phyloP scores from a whole-genome alignment of 352 stramenopile species.

The Phytopythium boreale region DNA sequence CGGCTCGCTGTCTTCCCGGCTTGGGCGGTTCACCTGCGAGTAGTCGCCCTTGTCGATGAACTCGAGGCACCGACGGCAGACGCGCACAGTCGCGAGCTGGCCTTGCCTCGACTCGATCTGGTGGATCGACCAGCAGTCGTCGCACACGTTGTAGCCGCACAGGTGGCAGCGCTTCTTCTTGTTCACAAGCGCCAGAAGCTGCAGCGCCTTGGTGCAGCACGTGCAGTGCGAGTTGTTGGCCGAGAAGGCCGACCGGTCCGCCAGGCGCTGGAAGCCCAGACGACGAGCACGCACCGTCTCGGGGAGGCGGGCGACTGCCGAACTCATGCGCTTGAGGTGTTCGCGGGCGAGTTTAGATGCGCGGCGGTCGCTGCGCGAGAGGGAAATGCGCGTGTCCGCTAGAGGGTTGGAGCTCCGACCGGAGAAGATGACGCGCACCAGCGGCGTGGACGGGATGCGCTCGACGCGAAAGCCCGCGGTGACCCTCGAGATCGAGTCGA shows the following conservation, averaged over 20 bases:
- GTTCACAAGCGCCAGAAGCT: conserved; percentile 10
- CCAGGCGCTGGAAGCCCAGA: conserved; percentile 42
- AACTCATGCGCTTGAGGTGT: conserved; percentile 15
- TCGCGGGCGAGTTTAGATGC: conserved; percentile 4
- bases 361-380: conserved; percentile 10
- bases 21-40: conserved; percentile 20
- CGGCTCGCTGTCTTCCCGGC: conserved; percentile 12
- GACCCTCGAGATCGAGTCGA: conserved; percentile 11
- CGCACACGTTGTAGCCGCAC: conserved; percentile 25
- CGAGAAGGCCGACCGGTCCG: conserved; percentile 25
- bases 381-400: not conserved
- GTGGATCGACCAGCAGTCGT: conserved; percentile 22
- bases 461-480: conserved; percentile 11
- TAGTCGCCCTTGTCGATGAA: conserved; percentile 23
- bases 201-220: conserved; percentile 40
- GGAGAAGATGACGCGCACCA: conserved; percentile 18
- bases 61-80: conserved; percentile 21
- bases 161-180: conserved; percentile 25
- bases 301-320: conserved; percentile 22
- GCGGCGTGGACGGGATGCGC: conserved; percentile 10
- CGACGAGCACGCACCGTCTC: conserved; percentile 39
- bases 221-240: conserved; percentile 42
- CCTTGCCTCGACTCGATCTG: conserved; percentile 18
- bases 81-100: conserved; percentile 13
- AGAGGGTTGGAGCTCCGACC: not conserved